Evolutionary conservation across 2,329 filamentous ascomycete genomes (phyloP), one percentile per base, ranked within the genome.

Genomic region (Fusarium pilosicola): DNA sequence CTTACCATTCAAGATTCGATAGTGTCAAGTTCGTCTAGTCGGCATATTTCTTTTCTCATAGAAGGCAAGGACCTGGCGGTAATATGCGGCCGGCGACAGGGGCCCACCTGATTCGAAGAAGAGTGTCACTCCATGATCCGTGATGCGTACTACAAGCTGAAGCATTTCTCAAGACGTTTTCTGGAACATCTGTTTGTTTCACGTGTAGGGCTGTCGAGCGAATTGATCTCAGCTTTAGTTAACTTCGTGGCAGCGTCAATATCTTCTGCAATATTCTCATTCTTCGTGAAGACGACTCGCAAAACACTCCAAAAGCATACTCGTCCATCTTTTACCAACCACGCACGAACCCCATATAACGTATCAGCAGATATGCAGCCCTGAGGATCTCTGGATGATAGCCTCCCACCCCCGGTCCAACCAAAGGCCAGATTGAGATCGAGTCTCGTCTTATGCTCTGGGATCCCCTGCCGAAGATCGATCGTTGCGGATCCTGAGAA

Each of bases 401-500:
- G 6, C 54, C 12, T 32, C 17, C 18, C 6, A 15, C 44, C 17
- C 42, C 26, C 15, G 34, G 52, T 28, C 55, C 65, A 73, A 56
- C 55, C 66, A 73, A 18, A 36, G 34, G 34, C 34, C 15, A 36
- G 17, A 36, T 18, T 5, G 32, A 65, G 45, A 64, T 59, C 36
- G 36, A 36, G 49, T 64, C 56, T 60, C 44, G 38, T n/a, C 48
- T 63, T 8, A 20, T 48, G n/a, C 44, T 28, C 59, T 8, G 24
- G 65, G 65, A 73, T 51, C 39, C 74, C 62, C 55, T 44, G 38
- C 24, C 48, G 38, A 65, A 51, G 64, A 77, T 77, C 65, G 54
- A 76, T 76, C 65, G 44, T 32, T 76, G 68, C 74, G 70, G 72
- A 71, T 74, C 72, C 74, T 20, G 12, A 70, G 62, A 48, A 71